Evolutionary conservation across 2,329 filamentous ascomycete genomes (phyloP).

Genomic region (Aspergillus hortae): DNA sequence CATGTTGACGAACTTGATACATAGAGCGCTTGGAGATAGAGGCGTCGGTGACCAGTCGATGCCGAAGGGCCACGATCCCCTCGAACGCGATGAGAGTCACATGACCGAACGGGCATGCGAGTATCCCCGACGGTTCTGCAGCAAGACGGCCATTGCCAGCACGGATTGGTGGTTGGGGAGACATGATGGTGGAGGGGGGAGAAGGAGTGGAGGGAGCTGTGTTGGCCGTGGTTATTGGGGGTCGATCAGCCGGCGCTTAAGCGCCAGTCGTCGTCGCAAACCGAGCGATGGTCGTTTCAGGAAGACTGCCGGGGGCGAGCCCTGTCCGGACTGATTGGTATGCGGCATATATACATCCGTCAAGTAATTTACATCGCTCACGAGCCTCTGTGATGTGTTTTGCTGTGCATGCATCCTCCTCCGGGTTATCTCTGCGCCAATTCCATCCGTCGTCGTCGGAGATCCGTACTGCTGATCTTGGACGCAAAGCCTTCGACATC

Average conservation of each 20-base stretch:
- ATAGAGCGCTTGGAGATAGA: conserved; percentile 14
- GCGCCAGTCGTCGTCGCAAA: too few species aligned
- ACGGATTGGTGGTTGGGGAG: conserved; percentile 20
- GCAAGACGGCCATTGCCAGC: conserved; percentile 9
- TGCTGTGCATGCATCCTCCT: background rate
- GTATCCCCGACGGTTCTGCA: conserved; percentile 32
- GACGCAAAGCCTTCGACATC: conserved; percentile 63
- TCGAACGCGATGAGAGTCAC: conserved; percentile 20
- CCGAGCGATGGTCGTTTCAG: too few species aligned
- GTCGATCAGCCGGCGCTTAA: too few species aligned
- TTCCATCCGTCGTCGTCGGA: conserved; percentile 54
- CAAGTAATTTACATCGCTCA: too few species aligned
- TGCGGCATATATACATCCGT: too few species aligned
- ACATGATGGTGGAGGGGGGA: conserved; percentile 9
- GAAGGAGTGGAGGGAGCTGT: too few species aligned
- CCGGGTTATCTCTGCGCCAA: conserved; percentile 27
- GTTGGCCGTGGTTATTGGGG: too few species aligned
- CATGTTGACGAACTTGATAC: conserved; percentile 13
- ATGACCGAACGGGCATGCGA: conserved; percentile 36
- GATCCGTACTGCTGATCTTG: conserved; percentile 91
- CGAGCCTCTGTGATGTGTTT: too few species aligned
- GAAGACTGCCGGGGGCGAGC: background rate
- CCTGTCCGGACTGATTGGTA: too few species aligned
- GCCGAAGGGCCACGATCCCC: conserved; percentile 20
- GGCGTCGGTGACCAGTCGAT: conserved; percentile 12